Base-by-base conservation (phyloP, 768 basidiomycete species). In the Lenzites betulinus region DNA sequence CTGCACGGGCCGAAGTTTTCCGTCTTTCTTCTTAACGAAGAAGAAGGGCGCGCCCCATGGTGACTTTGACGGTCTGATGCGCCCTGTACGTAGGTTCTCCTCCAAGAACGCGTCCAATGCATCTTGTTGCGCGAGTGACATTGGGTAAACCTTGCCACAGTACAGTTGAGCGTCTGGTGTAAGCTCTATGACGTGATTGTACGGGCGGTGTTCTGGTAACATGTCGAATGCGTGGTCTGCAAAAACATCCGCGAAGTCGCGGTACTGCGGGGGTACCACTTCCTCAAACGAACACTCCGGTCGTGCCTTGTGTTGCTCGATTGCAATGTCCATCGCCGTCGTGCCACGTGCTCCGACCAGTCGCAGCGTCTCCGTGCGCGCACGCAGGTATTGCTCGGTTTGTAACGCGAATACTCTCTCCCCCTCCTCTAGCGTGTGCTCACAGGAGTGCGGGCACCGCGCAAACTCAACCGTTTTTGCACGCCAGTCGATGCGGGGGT, bases 11-110 rank as follows among this genome's bases (percentile, higher is more conserved):
- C 68, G 59, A 3, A 69, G 70, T 1, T 56, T 55, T 9, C 72
- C 71, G 52, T 69, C 66, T 52, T 72, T 73, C 54, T 72, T 73
- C 11, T 51, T 60, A 43, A 73, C 65, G 52, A 76, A 75, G 63
- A 74, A 68, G 48, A 74, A 64, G 0, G 72, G 72, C 3, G 67
- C 57, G 4, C 66, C 63, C 38, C 64, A 58, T 4, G 65, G 66
- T 7, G 67, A 67, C 30, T 65, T 65, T 0, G 64, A 69, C 13
- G 58, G 62, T 13, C 59, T n/a, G 16, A 70, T 70, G 18, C 54
- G 62, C 18, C 69, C 69, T 9, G 58, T 67, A 3, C 26, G 39
- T 8, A 60, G 59, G 41, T 69, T 66, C 42, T 70, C 69, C 11
- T 68, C 63, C 13, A 71, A 30, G 60, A 69, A 70, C 7, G 51